Base-by-base conservation (phyloP, 1,284 basidiomycete genomes). In the Erythrobasidium hasegawianum region DNA sequence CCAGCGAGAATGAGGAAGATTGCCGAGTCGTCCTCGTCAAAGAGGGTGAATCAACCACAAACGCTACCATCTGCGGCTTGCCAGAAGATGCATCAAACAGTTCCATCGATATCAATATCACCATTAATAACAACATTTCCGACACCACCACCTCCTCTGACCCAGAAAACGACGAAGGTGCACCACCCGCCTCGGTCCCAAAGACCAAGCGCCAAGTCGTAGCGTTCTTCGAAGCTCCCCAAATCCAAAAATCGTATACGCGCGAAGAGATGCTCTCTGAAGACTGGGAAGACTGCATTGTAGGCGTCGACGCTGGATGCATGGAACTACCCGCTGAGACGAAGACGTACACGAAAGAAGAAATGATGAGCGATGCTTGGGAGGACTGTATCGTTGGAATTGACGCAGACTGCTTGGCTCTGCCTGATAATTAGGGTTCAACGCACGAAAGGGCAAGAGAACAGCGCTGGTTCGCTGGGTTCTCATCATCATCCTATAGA, bases 201-300 rank as follows among this genome's bases (percentile, higher is more conserved):
- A 59, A 45, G 24, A 24, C 39, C 11, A 65, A 65, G 43, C 40
- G 62, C 20, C 22, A 64, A 26, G 53, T 56, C 29, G 41, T 64
- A 22, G 61, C 61, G 26, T 64, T 57, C 54, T 64, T 64, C 41
- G 38, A 64, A 45, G 22, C 54, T 24, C 61, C 62, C 22, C 11
- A 41, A 27, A 5, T 47, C 24, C 11, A 4, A 26, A 59, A 33
- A 47, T 13, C 50, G 13, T 60, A 57, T 24, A 52, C 55, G 22
- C 24, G 56, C 27, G 56, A 49, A 11, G 55, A 57, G n/a, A 65
- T 65, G 62, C 26, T 65, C 26, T 57, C 55, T 20, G 62, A 65
- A 22, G 27, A 39, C 13, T 65, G 62, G 62, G 62, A 65, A 18
- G 62, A 65, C 45, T 65, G 62, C 29, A 26, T 58, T 10, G 56